phyloP scores from a whole-genome alignment of 805 yeast species.

The Yarrowia osloensis region DNA sequence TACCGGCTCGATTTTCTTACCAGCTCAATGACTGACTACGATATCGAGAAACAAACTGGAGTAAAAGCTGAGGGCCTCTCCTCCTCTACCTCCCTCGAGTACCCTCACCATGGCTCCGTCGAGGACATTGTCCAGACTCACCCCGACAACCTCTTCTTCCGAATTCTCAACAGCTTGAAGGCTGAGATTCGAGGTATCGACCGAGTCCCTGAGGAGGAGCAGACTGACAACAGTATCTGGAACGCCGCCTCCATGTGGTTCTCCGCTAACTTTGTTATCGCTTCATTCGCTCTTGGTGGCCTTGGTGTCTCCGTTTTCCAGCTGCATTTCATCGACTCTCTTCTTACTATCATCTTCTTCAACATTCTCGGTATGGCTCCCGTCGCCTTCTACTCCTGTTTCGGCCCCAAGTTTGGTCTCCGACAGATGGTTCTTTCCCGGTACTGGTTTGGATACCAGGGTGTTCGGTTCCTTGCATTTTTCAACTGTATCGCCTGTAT shows the following conservation, averaged over 20 bases:
- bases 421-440: slow-evolving; percentile 86
- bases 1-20: slow-evolving; percentile 17
- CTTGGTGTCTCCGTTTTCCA: slow-evolving; percentile 64
- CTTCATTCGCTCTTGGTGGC: slow-evolving; percentile 78
- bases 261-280: slow-evolving; percentile 84
- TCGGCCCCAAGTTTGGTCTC: slow-evolving; percentile 82
- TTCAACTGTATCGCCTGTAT: slow-evolving; percentile 83
- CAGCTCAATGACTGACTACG: slow-evolving; percentile 29
- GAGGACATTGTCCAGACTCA: slow-evolving; percentile 31
- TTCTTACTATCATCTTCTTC: slow-evolving; percentile 70
- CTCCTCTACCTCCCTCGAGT: slow-evolving; percentile 16
- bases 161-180: slow-evolving; percentile 29
- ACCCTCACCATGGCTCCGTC: neutral
- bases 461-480: slow-evolving; percentile 74
- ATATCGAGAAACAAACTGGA: slow-evolving; percentile 32
- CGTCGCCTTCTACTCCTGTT: slow-evolving; percentile 79
- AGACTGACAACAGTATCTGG: slow-evolving; percentile 63
- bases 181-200: slow-evolving; percentile 77
- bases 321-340: slow-evolving; percentile 72
- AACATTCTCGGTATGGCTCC: slow-evolving; percentile 69
- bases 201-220: slow-evolving; percentile 75
- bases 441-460: slow-evolving; percentile 71
- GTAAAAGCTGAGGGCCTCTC: slow-evolving; percentile 18
- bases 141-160: slow-evolving; percentile 12
- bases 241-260: slow-evolving; percentile 88